phyloP scores from a whole-genome alignment of 805 yeast species.

The Pichia heedii region DNA sequence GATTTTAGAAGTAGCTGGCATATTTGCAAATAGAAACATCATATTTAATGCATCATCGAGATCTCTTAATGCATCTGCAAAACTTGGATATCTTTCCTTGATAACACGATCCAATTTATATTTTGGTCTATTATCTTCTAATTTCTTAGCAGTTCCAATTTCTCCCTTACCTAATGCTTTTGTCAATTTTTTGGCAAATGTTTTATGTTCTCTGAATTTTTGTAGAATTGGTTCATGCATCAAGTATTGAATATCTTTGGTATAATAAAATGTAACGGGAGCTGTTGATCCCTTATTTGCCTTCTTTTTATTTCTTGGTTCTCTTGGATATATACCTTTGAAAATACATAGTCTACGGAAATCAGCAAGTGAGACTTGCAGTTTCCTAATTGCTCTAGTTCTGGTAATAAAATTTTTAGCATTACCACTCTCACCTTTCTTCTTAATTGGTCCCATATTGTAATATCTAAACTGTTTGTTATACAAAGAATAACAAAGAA shows the following conservation, averaged over 20 bases:
- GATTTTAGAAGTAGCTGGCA: constrained; percentile 88
- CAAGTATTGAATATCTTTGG: constrained; percentile 89
- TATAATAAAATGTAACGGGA: constrained; percentile 87
- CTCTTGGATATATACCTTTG: constrained; percentile 96
- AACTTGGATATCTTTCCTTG: constrained; percentile 93
- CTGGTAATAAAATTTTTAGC: constrained; percentile 90
- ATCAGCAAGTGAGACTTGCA: constrained; percentile 92
- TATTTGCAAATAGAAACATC: constrained; percentile 86
- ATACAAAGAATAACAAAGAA: no score
- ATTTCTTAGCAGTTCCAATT: constrained; percentile 74
- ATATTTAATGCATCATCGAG: constrained; percentile 92
- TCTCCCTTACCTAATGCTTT: constrained; percentile 90
- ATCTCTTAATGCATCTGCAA: constrained; percentile 85
- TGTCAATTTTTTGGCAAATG: constrained; percentile 84
- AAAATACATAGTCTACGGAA: constrained; percentile 95
- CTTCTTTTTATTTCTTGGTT: constrained; percentile 90
- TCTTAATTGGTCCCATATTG: constrained; percentile 58
- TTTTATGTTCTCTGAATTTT: constrained; percentile 91
- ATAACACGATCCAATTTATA: constrained; percentile 85
- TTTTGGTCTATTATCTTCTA: constrained; percentile 72
- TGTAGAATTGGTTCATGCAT: constrained; percentile 89
- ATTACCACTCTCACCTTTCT: constrained; percentile 78
- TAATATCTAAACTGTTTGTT: no score
- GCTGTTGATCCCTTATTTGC: constrained; percentile 98
- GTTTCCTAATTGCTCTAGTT: constrained; percentile 85